Base-by-base conservation (phyloP, 2,329 filamentous ascomycete species). In the Pestalotiopsis fici region DNA sequence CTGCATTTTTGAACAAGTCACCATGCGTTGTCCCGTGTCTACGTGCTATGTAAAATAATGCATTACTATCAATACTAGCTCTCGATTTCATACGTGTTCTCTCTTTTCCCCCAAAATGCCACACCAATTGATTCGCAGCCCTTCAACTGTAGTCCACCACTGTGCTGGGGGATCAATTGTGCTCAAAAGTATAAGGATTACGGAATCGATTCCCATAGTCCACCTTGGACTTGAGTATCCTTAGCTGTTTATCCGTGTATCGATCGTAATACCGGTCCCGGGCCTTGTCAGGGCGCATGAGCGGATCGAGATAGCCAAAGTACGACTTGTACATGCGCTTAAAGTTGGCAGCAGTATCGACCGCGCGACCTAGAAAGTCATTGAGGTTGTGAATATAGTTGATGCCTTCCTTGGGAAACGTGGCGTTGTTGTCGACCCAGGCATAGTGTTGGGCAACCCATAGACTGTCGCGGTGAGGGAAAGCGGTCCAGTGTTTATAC, bases 401-500 rank as follows among this genome's bases (percentile, higher is more conserved):
- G 5, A 74, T 54, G 11, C 74, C 75, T 23, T 69, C 66, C 0
- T 55, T 31, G 0, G 74, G 73, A 59, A 75, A 74, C 1, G 57
- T 28, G 12, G 60, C 28, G 6, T 67, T 27, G 18, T 69, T 63
- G 13, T 65, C 54, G 27, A 69, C 66, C 56, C 59, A 75, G n/a
- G 70, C 74, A 55, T 76, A 72, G 39, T 80, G 67, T 66, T 80
- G 79, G 21, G 72, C 71, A 13, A 77, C 74, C 74, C 76, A 80
- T 13, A 78, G 68, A 35, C 74, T 69, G 66, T 77, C 66, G 9
- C 78, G 75, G 60, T 76, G 73, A 6, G 67, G 69, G 65, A 77
- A 80, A 4, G 76, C 72, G 3, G 70, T 68, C 65, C 64, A 66
- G 15, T 59, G 21, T 1, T n/a, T 7, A 5, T 66, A 65, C 59